phyloP scores from a whole-genome alignment of 2,329 filamentous ascomycete species.

The Diaporthe ilicicola region DNA sequence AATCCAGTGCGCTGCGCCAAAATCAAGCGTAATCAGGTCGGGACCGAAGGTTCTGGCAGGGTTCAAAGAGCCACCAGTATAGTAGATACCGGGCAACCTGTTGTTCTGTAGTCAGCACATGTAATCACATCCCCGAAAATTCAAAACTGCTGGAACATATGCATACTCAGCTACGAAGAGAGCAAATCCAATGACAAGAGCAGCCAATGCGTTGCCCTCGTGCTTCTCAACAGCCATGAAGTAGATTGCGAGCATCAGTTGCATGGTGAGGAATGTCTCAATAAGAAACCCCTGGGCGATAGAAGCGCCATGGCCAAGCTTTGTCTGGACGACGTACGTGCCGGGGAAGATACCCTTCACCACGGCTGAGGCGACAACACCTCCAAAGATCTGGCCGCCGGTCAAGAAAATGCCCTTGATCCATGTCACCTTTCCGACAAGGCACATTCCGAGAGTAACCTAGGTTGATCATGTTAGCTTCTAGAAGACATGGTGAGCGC shows the following conservation, averaged over 20 bases:
- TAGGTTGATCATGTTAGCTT: neutral
- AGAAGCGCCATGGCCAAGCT: constrained; percentile 52
- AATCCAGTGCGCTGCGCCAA: constrained; percentile 57
- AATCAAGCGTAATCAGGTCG: constrained; percentile 48
- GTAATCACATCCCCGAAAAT: neutral
- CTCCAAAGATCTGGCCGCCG: constrained; percentile 33
- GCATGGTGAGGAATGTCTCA: constrained; percentile 60
- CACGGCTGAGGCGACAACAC: constrained; percentile 52
- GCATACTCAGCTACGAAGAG: constrained; percentile 25
- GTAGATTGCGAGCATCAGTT: constrained; percentile 60
- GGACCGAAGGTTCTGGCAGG: constrained; percentile 58
- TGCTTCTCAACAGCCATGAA: constrained; percentile 70
- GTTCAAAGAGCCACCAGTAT: constrained; percentile 55
- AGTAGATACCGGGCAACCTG: constrained; percentile 46
- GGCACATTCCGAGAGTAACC: constrained; percentile 53
- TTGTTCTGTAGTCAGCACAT: neutral
- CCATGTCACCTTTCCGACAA: constrained; percentile 53
- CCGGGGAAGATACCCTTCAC: constrained; percentile 47
- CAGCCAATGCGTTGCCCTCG: constrained; percentile 58
- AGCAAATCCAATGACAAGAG: constrained; percentile 30
- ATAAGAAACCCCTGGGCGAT: constrained; percentile 60
- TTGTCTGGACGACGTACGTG: constrained; percentile 54
- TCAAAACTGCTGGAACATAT: neutral
- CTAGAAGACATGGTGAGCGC: neutral
- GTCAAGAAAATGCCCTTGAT: constrained; percentile 48